Percentiles rank a stretch among this genome's conserved stretches.
These are phyloP conservation scores for Cercis canadensis DNA, from an alignment of 306 rosid genomes.

Conservation along the genomic window DNA sequence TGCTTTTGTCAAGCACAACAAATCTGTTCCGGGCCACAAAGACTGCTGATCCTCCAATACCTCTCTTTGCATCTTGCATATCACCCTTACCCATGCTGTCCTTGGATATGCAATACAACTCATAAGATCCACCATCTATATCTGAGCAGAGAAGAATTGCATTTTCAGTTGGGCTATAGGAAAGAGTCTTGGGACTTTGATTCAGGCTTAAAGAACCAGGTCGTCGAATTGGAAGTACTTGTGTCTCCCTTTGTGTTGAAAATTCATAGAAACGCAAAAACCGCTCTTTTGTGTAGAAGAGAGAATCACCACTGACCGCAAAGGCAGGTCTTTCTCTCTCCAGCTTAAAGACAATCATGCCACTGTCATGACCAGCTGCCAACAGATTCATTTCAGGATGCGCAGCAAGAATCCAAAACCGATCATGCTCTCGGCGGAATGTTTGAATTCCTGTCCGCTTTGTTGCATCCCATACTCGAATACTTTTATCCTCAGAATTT, in stretches of 20 bases:
- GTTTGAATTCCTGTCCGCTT: slow-evolving; percentile 95
- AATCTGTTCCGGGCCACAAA: slow-evolving; percentile 93
- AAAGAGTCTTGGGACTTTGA: slow-evolving; percentile 89
- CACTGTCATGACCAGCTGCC: slow-evolving; percentile 99
- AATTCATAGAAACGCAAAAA: slow-evolving; percentile 83
- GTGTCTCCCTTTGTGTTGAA: slow-evolving; percentile 79
- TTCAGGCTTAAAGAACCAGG: slow-evolving; percentile 80
- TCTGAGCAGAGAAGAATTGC: slow-evolving; percentile 92
- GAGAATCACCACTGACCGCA: slow-evolving; percentile 77
- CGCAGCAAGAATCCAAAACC: slow-evolving; percentile 96
- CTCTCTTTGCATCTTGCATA: slow-evolving; percentile 87
- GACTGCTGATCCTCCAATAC: slow-evolving; percentile 89
- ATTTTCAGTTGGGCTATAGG: slow-evolving; percentile 84
- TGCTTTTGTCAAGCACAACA: slow-evolving; percentile 86
- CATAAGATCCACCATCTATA: slow-evolving; percentile 88
- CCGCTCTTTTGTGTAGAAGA: slow-evolving; percentile 82
- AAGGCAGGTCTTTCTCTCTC: slow-evolving; percentile 96
- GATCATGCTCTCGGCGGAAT: slow-evolving; percentile 93
- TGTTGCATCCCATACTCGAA: slow-evolving; percentile 95
- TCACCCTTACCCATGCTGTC: slow-evolving; percentile 82
- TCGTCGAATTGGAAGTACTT: slow-evolving; percentile 82
- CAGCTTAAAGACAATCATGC: slow-evolving; percentile 92
- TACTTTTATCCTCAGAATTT: slow-evolving; percentile 96
- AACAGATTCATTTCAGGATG: slow-evolving; percentile 97
- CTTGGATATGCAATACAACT: slow-evolving; percentile 79